These are phyloP conservation scores for Wickerhamiella australiensis DNA, from an alignment of 805 yeast genomes.

Conservation along the genomic window DNA sequence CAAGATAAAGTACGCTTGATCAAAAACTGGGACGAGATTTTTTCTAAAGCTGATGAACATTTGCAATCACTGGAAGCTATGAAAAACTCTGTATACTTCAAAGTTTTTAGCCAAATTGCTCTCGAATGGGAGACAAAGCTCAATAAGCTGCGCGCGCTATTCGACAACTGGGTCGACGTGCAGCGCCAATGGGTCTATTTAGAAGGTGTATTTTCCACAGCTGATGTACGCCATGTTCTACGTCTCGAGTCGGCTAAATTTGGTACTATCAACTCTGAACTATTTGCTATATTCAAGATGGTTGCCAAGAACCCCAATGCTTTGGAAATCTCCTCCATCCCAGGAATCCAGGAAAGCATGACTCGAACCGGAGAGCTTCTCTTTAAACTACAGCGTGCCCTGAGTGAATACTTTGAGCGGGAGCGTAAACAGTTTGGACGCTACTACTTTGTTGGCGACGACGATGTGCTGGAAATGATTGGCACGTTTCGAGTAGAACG, in stretches of 20 bases:
- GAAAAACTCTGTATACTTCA: constrained; percentile 53
- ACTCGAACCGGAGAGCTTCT: constrained; percentile 45
- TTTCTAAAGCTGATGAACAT: constrained; percentile 49
- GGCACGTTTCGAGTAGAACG: constrained; percentile 39
- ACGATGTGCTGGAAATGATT: constrained; percentile 70
- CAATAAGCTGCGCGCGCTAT: constrained; percentile 37
- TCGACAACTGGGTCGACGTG: constrained; percentile 68
- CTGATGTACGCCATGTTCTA: constrained; percentile 48
- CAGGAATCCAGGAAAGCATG: constrained; percentile 38
- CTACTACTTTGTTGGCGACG: constrained; percentile 81
- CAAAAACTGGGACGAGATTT: constrained; percentile 52
- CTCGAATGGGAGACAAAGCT: constrained; percentile 44
- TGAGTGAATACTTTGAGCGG: constrained; percentile 65
- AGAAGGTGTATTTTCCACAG: constrained; percentile 56
- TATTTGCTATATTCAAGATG: constrained; percentile 39
- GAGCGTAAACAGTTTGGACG: constrained; percentile 71
- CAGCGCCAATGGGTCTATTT: constrained; percentile 85
- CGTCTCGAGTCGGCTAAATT: constrained; percentile 64
- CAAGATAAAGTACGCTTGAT: constrained; percentile 44
- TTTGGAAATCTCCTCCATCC: constrained; percentile 41
- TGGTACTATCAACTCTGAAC: constrained; percentile 48
- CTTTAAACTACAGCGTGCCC: constrained; percentile 45
- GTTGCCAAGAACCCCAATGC: constrained; percentile 40
- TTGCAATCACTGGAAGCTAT: constrained; percentile 53
- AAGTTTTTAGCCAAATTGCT: constrained; percentile 48